Conservation (phyloP, 2,329 filamentous ascomycete genomes). For the Pseudogymnoascus sp. region DNA sequence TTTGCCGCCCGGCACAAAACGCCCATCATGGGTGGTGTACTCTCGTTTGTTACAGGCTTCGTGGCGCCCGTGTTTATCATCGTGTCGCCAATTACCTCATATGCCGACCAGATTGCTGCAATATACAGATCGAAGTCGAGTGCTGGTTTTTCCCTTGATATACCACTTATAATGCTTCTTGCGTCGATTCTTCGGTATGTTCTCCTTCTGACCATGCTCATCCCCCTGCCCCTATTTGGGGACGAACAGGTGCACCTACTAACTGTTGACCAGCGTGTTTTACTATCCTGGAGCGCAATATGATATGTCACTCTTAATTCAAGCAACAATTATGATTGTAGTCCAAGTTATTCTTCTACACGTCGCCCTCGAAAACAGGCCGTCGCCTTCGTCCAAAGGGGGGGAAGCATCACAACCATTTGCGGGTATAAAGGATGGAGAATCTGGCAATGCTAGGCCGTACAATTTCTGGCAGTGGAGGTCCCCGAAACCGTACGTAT, state of each 20-base stretch:
- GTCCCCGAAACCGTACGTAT: constrained; percentile 51
- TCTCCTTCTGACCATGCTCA: not conserved
- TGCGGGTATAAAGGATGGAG: constrained; percentile 31
- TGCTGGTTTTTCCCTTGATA: constrained; percentile 62
- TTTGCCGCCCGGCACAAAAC: not conserved
- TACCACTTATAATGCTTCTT: constrained; percentile 64
- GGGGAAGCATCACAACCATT: constrained; percentile 57
- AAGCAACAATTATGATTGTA: constrained; percentile 56
- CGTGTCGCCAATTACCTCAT: constrained; percentile 55
- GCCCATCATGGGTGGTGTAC: constrained; percentile 23
- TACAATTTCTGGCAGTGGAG: constrained; percentile 82
- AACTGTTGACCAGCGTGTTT: constrained; percentile 44
- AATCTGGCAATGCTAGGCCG: constrained; percentile 43
- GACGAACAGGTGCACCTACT: constrained; percentile 6
- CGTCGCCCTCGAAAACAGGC: constrained; percentile 60
- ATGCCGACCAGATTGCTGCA: constrained; percentile 55
- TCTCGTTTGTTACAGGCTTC: constrained; percentile 40
- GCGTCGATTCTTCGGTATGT: constrained; percentile 55
- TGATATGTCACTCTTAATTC: constrained; percentile 53
- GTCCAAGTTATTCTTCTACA: constrained; percentile 58
- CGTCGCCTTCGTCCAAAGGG: constrained; percentile 48
- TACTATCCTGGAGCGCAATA: constrained; percentile 61
- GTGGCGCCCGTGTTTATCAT: constrained; percentile 56
- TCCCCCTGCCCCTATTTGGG: constrained; percentile 1
- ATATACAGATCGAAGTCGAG: constrained; percentile 58